Conservation (phyloP, 345 rosid species). For the Moricandia moricandioides region DNA sequence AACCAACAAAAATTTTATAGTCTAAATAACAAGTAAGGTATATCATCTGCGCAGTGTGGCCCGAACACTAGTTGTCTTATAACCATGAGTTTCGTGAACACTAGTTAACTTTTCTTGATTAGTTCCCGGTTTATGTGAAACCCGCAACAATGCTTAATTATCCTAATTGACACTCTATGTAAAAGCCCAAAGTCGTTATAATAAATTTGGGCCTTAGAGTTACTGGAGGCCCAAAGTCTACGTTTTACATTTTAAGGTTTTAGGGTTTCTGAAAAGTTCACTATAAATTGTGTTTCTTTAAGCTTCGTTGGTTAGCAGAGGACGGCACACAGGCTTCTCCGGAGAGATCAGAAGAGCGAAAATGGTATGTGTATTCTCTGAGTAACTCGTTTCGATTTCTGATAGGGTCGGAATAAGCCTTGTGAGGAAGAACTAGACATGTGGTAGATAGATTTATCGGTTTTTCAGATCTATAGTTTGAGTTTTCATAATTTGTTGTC, state of each 20-base stretch:
- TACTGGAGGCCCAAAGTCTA: neutral
- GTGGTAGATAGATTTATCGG: neutral
- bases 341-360: conserved; percentile 23
- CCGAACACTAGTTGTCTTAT: no score
- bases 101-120: no score
- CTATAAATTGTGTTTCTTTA: conserved; percentile 7
- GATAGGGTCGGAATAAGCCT: neutral
- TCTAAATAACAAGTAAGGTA: no score
- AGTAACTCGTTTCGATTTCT: neutral
- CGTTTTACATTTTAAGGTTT: neutral
- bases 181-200: neutral
- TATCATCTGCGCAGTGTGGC: no score
- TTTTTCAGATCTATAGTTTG: neutral
- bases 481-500: neutral
- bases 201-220: neutral
- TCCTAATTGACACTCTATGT: neutral
- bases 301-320: neutral
- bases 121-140: no score
- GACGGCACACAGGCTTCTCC: conserved; percentile 31
- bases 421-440: neutral
- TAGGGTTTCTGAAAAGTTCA: conserved; percentile 10
- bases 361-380: conserved; percentile 16
- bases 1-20: no score
- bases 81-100: no score
- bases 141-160: no score